Evolutionary conservation across 2,329 filamentous ascomycete species (phyloP), one percentile per base, ranked within the genome.

Genomic region (Hansfordia pulvinata): DNA sequence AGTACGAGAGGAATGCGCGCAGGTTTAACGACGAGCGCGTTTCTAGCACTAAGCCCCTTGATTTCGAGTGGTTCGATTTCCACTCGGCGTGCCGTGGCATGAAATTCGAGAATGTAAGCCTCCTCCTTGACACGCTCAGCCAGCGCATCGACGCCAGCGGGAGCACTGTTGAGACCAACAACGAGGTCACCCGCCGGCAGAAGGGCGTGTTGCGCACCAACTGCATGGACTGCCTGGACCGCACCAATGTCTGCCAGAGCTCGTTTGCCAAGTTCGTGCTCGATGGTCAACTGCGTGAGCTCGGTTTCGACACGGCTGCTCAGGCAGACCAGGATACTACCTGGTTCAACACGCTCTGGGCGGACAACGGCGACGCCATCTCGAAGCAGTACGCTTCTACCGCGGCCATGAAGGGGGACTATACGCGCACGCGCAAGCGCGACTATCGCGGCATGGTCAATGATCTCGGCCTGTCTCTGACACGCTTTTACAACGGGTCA

Each of bases 301-400:
- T 92, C 35, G 81, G 79, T 0, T 76, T 85, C 32, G 72, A 77
- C 30, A 77, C 92, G 53, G 72, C 76, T 37, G 62, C 78, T 1
- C 76, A 90, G 35, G 52, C 64, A 14, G 84, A 93, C 46, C 78
- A 83, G 30, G 72, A 76, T 29, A 92, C 82, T 5, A 68, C 75
- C 23, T 96, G 88, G 85, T 96, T 96, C 58, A 96, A 98, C 50
- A 85, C 73, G 0, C 61, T 96, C 0, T 98, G 90, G 88, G 90
- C 90, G 0, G 90, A 98, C 47, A 98, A 98, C 39, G 90, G 90
- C 10, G 90, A 98, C 50, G 84, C 86, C 0, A 84, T 96, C 29
- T 93, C 84, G 0, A 85, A 86, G 38, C 88, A 94, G 49, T 98
- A 98, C 50, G 85, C 90, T 2, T 93, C 85, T 8, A 96, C 90